Percentiles rank a stretch among this genome's conserved stretches.
These are phyloP conservation scores for Lichtheimia ornata DNA, from an alignment of 371 early-diverging fungal genomes.

Conservation along the genomic window DNA sequence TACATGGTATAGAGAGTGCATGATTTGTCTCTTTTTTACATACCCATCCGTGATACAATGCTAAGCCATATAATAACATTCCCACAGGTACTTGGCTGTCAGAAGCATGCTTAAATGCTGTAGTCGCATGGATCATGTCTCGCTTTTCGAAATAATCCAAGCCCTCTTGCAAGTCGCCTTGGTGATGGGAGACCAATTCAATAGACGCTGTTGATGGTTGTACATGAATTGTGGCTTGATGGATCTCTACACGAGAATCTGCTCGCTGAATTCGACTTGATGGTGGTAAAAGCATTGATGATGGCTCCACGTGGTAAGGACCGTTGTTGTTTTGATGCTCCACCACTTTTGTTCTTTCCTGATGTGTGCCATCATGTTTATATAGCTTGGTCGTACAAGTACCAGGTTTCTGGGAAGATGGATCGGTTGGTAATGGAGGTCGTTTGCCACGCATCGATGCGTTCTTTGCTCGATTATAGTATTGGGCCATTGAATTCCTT, in stretches of 20 bases:
- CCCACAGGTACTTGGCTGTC: slow-evolving; percentile 74
- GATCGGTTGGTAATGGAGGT: neutral
- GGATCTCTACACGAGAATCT: neutral
- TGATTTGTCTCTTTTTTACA: neutral
- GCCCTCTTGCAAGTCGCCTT: slow-evolving; percentile 6
- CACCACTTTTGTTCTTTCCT: neutral
- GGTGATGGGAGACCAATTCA: neutral
- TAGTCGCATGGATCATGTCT: slow-evolving; percentile 77
- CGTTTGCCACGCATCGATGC: neutral
- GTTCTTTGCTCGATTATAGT: neutral
- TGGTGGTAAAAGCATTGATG: neutral
- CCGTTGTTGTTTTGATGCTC: neutral
- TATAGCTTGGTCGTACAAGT: too few relatives aligned
- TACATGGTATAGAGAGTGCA: neutral
- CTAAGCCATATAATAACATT: slow-evolving; percentile 85
- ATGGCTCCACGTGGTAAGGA: neutral
- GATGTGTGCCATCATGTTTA: too few relatives aligned
- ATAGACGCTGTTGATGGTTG: neutral
- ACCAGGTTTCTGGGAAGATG: too few relatives aligned
- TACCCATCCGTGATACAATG: slow-evolving; percentile 88
- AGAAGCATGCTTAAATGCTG: slow-evolving; percentile 81
- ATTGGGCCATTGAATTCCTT: too few relatives aligned
- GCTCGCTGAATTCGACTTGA: neutral
- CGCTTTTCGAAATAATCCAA: slow-evolving; percentile 48
- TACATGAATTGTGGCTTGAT: neutral